Conservation (phyloP, 352 stramenopile genomes). For the Aphanomyces invadans region DNA sequence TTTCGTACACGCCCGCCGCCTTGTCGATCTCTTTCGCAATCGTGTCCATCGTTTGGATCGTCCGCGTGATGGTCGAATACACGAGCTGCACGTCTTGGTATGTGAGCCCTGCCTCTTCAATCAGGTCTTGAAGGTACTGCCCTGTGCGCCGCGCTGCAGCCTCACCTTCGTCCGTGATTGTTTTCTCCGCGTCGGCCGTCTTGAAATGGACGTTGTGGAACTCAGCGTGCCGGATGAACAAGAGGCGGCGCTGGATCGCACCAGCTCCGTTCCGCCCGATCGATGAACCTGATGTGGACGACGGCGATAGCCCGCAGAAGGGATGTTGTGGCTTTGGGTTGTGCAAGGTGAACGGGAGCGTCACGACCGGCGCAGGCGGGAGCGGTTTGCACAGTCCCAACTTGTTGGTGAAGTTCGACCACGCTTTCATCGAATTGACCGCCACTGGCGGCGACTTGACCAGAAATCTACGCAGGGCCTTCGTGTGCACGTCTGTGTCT, state of each 20-base stretch:
- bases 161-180: conserved; percentile 47
- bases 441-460: not conserved
- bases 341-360: not conserved
- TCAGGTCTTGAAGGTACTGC: conserved; percentile 40
- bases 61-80: conserved; percentile 57
- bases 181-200: conserved; percentile 64
- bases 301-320: not conserved
- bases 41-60: conserved; percentile 54
- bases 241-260: conserved; percentile 7
- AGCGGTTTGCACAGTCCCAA: not conserved
- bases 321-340: conserved; percentile 1
- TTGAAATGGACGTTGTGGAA: conserved; percentile 80
- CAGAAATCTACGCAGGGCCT: not conserved
- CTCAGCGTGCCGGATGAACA: conserved; percentile 63
- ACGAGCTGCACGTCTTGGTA: conserved; percentile 46
- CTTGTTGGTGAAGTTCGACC: not conserved
- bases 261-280: not conserved
- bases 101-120: conserved; percentile 27
- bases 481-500: conserved; percentile 12
- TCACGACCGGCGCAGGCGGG: not conserved
- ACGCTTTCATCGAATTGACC: not conserved
- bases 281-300: too few species aligned
- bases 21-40: conserved; percentile 42
- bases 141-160: conserved; percentile 52
- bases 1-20: conserved; percentile 17